phyloP scores from a whole-genome alignment of 495 filamentous ascomycete genomes.

The Hypomontagnella submonticulosa region DNA sequence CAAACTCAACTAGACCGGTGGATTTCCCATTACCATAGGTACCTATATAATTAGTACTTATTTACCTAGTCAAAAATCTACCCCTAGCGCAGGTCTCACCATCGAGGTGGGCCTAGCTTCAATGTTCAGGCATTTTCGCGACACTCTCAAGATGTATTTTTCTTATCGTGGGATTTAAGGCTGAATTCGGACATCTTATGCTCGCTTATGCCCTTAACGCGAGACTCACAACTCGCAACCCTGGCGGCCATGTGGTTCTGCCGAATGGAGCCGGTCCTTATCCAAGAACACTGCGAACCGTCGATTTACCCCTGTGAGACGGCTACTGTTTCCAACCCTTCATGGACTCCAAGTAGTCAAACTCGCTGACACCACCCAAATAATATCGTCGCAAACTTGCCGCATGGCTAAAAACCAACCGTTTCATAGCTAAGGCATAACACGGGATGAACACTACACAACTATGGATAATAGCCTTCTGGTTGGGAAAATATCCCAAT shows the following conservation, averaged over 20 bases:
- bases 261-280: slow-evolving; percentile 16
- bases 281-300: slow-evolving; percentile 5
- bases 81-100: not conserved
- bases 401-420: not conserved
- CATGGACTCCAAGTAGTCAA: slow-evolving; percentile 18
- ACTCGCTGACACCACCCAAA: slow-evolving; percentile 19
- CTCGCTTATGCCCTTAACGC: slow-evolving; percentile 3
- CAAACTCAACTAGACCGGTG: slow-evolving; percentile 13
- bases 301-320: slow-evolving; percentile 34
- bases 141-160: not conserved
- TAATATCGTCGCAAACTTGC: slow-evolving; percentile 21
- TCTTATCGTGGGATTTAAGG: too few species aligned
- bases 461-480: not conserved
- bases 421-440: slow-evolving; percentile 7
- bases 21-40: slow-evolving; percentile 5
- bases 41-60: too few species aligned
- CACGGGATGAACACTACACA: not conserved
- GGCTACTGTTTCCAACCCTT: slow-evolving; percentile 30
- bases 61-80: not conserved
- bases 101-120: too few species aligned
- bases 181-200: not conserved
- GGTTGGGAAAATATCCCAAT: not conserved
- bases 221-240: not conserved
- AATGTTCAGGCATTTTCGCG: too few species aligned
- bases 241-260: slow-evolving; percentile 9